These are phyloP conservation scores for Venturia pyrina DNA, from an alignment of 2,329 filamentous ascomycete species.

Conservation along the genomic window DNA sequence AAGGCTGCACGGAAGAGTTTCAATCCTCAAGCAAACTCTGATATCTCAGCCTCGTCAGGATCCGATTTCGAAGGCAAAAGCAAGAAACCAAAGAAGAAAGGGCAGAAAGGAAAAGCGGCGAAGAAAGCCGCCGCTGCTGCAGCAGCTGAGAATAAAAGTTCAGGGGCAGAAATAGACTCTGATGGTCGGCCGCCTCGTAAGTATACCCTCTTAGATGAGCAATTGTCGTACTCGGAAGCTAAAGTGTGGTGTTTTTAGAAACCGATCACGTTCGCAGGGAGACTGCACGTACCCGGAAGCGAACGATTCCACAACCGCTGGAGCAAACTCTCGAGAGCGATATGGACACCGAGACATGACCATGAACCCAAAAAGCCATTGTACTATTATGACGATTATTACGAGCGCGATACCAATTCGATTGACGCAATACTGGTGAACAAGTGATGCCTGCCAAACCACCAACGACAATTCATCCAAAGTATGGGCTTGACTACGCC, in stretches of 20 bases:
- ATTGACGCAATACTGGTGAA: not conserved
- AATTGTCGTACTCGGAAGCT: constrained; percentile 83
- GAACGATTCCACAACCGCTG: not conserved
- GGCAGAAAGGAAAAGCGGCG: not conserved
- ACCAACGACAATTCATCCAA: not conserved
- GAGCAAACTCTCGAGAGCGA: not conserved
- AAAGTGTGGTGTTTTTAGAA: constrained; percentile 73
- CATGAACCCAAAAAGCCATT: not conserved
- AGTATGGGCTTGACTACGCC: not conserved
- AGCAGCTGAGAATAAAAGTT: not conserved
- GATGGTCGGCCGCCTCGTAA: constrained; percentile 30
- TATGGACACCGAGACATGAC: not conserved
- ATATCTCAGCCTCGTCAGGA: constrained; percentile 2
- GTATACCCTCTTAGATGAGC: constrained; percentile 54
- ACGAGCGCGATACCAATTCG: not conserved
- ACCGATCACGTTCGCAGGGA: constrained; percentile 19
- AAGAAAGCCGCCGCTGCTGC: not conserved
- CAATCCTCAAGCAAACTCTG: not conserved
- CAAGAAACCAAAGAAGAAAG: constrained; percentile 3
- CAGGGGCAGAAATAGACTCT: constrained; percentile 5
- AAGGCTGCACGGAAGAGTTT: constrained; percentile 2
- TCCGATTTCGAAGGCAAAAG: constrained; percentile 7
- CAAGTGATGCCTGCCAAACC: not conserved
- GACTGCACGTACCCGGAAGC: constrained; percentile 7
- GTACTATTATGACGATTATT: not conserved